phyloP scores from a whole-genome alignment of 2,329 filamentous ascomycete genomes.

The Colletotrichum eremochloae region DNA sequence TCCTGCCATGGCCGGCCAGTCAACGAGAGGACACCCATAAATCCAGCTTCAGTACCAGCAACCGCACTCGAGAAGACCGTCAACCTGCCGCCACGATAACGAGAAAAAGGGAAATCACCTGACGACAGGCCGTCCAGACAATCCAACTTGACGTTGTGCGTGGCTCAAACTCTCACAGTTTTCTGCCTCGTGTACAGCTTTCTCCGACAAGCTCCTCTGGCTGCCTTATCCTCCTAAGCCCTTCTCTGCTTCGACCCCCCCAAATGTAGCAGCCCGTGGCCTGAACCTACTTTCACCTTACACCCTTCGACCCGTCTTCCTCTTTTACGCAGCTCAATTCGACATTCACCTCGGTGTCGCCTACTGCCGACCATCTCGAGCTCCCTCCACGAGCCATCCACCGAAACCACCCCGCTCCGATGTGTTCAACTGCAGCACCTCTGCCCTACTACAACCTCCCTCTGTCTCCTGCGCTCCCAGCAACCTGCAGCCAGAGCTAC shows the following conservation, averaged over 20 bases:
- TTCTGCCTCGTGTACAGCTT: not conserved
- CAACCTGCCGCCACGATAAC: not conserved
- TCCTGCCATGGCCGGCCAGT: conserved; percentile 37
- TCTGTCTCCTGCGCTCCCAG: conserved; percentile 40
- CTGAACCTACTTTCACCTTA: conserved; percentile 4
- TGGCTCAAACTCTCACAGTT: not conserved
- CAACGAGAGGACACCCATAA: not conserved
- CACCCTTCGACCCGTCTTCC: not conserved
- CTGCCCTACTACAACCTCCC: conserved; percentile 40
- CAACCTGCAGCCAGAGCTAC: conserved; percentile 35
- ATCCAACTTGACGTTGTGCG: not conserved
- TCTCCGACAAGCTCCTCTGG: not conserved
- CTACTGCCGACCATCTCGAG: conserved; percentile 9
- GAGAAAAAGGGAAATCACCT: not conserved
- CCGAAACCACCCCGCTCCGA: conserved; percentile 41
- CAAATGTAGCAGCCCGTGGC: conserved; percentile 26
- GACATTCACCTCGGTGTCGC: not conserved
- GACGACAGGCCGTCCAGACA: not conserved
- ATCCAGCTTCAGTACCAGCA: not conserved
- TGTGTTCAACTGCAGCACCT: conserved; percentile 46
- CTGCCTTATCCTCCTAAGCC: not conserved
- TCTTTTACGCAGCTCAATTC: not conserved
- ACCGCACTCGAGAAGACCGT: not conserved
- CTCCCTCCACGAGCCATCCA: conserved; percentile 16
- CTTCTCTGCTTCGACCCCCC: conserved; percentile 8